phyloP scores from a whole-genome alignment of 73 alveolate genomes.

The Paramecium pentaurelia region DNA sequence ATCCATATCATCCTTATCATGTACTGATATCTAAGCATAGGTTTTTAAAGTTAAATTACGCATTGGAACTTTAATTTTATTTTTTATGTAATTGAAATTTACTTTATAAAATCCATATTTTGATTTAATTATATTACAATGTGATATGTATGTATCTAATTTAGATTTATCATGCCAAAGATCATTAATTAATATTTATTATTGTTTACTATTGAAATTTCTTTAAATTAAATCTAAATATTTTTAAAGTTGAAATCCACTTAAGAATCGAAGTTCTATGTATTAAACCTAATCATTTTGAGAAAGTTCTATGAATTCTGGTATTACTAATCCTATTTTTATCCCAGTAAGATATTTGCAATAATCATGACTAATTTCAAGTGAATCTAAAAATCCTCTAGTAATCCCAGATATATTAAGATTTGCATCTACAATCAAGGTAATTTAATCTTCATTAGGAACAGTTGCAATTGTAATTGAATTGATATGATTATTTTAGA shows the following conservation, averaged over 20 bases:
- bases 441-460: neutral
- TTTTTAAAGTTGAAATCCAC: neutral
- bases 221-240: neutral
- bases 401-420: neutral
- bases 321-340: neutral
- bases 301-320: neutral
- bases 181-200: neutral
- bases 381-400: neutral
- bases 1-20: neutral
- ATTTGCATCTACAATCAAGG: neutral
- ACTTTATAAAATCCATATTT: neutral
- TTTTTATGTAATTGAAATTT: neutral
- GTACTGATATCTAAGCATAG: neutral
- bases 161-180: neutral
- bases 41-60: neutral
- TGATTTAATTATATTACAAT: neutral
- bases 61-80: neutral
- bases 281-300: neutral
- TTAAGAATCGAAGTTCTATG: neutral
- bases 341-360: neutral
- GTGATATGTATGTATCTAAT: neutral
- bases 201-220: neutral
- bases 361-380: neutral
- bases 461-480: neutral
- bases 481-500: neutral